phyloP scores from a whole-genome alignment of 805 yeast genomes.

The Candida dajiaensis region DNA sequence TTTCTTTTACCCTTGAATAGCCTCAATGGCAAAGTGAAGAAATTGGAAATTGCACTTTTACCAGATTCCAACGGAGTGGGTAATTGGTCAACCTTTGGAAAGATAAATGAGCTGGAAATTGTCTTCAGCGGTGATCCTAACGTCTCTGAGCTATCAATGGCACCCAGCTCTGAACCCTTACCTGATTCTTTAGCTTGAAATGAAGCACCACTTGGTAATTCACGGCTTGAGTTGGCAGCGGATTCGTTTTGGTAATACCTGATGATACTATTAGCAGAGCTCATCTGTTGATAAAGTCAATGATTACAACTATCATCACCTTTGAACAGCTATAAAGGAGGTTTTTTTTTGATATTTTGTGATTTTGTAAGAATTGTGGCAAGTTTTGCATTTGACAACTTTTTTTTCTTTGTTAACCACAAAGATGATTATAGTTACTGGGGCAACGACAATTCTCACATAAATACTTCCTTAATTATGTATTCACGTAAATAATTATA shows the following conservation, averaged over 20 bases:
- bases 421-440: neutral
- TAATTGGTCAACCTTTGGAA: slow-evolving; percentile 9
- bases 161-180: neutral
- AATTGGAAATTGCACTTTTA: slow-evolving; percentile 1
- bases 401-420: neutral
- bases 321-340: neutral
- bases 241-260: slow-evolving; percentile 9
- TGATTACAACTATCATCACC: neutral
- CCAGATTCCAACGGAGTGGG: slow-evolving; percentile 8
- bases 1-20: slow-evolving; percentile 1
- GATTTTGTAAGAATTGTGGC: neutral
- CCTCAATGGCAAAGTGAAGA: slow-evolving; percentile 7
- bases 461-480: too few species aligned
- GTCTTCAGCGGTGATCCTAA: slow-evolving; percentile 1
- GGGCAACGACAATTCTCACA: neutral
- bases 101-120: neutral
- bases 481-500: too few species aligned
- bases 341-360: neutral
- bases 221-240: slow-evolving; percentile 4
- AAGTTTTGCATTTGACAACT: too few species aligned
- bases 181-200: neutral
- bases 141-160: neutral
- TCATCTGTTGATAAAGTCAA: slow-evolving; percentile 1
- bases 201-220: neutral
- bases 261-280: slow-evolving; percentile 13